Evolutionary conservation across 1,284 basidiomycete genomes (phyloP).

Genomic region (Agaricales sp.): DNA sequence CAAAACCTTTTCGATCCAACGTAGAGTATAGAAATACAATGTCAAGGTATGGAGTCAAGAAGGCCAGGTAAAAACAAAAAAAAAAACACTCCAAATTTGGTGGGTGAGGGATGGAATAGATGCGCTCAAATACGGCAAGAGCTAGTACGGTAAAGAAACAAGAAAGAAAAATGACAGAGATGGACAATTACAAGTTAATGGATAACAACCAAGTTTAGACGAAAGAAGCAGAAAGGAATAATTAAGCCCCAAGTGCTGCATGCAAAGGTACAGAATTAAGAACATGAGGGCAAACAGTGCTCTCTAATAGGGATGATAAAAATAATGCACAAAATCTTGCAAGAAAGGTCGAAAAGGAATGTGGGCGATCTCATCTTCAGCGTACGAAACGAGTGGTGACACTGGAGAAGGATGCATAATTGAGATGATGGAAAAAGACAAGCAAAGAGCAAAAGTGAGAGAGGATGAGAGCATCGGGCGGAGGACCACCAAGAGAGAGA

Average conservation of each 20-base stretch:
- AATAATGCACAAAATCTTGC: conserved; percentile 13
- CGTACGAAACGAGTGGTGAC: conserved; percentile 15
- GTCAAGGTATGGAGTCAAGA: background rate
- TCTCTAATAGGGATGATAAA: background rate
- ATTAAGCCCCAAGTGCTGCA: background rate
- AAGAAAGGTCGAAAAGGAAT: conserved; percentile 19
- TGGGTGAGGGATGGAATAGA: conserved; percentile 12
- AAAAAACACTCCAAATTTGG: background rate
- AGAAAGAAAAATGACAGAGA: conserved; percentile 11
- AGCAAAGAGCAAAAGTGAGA: conserved; percentile 12
- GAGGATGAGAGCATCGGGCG: conserved; percentile 13
- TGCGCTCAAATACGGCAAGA: conserved; percentile 29
- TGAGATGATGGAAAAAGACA: conserved; percentile 11
- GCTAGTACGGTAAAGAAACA: conserved; percentile 25
- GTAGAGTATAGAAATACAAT: conserved; percentile 2
- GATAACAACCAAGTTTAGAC: conserved; percentile 14
- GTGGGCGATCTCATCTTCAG: conserved; percentile 7
- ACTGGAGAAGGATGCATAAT: conserved; percentile 15
- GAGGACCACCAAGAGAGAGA: conserved; percentile 7
- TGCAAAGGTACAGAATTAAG: background rate
- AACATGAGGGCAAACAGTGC: conserved; percentile 9
- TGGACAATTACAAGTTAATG: conserved; percentile 11
- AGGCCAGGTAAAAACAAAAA: background rate
- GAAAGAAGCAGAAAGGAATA: background rate
- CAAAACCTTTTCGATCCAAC: background rate